Base-by-base conservation (phyloP, 2,329 filamentous ascomycete species). In the Rasamsonia emersonii region DNA sequence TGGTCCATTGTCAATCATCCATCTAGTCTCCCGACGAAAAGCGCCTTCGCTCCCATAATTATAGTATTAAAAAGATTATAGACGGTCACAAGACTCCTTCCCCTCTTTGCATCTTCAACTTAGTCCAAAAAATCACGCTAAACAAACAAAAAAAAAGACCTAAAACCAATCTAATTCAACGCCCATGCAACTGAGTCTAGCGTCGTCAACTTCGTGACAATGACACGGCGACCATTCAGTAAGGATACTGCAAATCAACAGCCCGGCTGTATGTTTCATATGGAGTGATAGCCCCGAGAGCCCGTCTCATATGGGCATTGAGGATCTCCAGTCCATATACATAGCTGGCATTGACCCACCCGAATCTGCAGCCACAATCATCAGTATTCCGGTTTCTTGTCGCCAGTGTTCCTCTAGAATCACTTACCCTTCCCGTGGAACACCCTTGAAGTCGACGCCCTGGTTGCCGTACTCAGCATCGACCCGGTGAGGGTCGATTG, bases 381-480 rank as follows among this genome's bases (percentile, higher is more conserved):
- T n/a, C n/a, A n/a, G n/a, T n/a, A n/a, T n/a, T n/a, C n/a, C n/a
- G n/a, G n/a, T n/a, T n/a, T n/a, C n/a, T n/a, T n/a, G n/a, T n/a
- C n/a, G n/a, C n/a, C n/a, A n/a, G n/a, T n/a, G n/a, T 28, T n/a
- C n/a, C n/a, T n/a, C n/a, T n/a, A n/a, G n/a, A n/a, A n/a, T n/a
- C n/a, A 77, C 83, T 73, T 67, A 94, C 86, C 89, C 89, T 76
- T 96, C 89, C 47, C 85, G 86, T 33, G 89, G 85, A 46, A 94
- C 88, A 23, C 89, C 89, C 65, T 93, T 93, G 65, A 96, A 95
- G 54, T 95, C 85, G 30, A 82, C 68, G 2, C 91, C 91, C 59
- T 98, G 91, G 59, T 98, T 98, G 5, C 91, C 91, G 54, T 98
- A 98, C 62, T 98, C 91, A 37, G 89, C 91, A 58, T 93, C 86